Base-by-base conservation (phyloP, 2,329 filamentous ascomycete species). In the Bimuria novae-zelandiae region DNA sequence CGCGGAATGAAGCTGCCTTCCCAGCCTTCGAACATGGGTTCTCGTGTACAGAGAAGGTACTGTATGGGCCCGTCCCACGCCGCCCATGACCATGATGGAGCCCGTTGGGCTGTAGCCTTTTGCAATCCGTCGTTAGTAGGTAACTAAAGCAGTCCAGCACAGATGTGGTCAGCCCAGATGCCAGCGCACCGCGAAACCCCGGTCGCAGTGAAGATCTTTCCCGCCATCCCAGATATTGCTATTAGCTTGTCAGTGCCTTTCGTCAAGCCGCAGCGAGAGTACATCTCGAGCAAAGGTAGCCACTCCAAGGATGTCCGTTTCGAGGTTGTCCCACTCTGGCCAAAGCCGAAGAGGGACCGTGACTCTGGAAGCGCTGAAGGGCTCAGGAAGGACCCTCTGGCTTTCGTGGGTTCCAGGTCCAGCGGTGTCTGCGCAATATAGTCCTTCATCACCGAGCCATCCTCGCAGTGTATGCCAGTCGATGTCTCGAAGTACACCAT, bases 41-140 rank as follows among this genome's bases (percentile, higher is more conserved):
- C n/a, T n/a, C n/a, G n/a, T n/a, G n/a, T n/a, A n/a, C n/a, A 29
- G 33, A 35, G 43, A 29, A 41, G 51, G 27, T 46, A 51, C 22
- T 54, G 51, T 17, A 53, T 49, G 14, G 35, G n/a, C 17, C 51
- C 51, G 27, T 53, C 37, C 51, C 51, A 53, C 6, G 43, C 19
- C 3, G 51, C 51, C 51, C 51, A 48, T 10, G 36, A 42, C 51
- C 51, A 49, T 1, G 43, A 36, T 16, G 44, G 51, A 14, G 51
- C 51, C 11, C 44, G 23, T 23, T 5, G 8, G 12, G 7, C 14
- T 11, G 27, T 17, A 11, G 51, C 40, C 7, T n/a, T 4, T 4
- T 8, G 21, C 21, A 51, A 23, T 8, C 16, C 36, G 6, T 10
- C 19, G 2, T 37, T 39, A 17, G 37, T 33, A 17, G 49, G 35